Base-by-base conservation (phyloP, 305 asterid species). In the Petunia hybrid region DNA sequence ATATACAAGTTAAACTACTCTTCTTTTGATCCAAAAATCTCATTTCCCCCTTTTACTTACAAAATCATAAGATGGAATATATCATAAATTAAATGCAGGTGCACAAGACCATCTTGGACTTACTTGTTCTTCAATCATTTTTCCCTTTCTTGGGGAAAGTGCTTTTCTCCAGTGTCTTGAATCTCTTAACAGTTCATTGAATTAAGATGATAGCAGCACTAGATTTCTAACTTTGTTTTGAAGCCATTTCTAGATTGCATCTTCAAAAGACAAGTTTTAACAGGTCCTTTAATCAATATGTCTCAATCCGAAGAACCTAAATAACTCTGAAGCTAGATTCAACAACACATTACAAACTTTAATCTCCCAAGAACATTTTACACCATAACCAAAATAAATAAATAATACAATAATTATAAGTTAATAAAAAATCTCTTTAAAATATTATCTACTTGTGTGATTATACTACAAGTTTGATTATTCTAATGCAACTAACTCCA, bases 401-500 rank as follows among this genome's bases (percentile, higher is more conserved):
- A 16, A 51, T 43, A 8, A n/a, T 51, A 2, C 9, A 10, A 51
- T 10, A 2, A 51, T 51, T 43, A 71, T 3, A 53, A 6, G 36
- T 73, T 51, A 13, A 36, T 74, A 53, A 53, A 73, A 8, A 12
- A 71, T 40, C 16, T 10, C 62, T 14, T 48, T 39, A 35, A 51
- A 64, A 64, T 9, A 41, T 31, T 69, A 61, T 78, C 6, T 36
- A 43, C 59, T 10, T 48, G 45, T 71, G 35, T 48, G 35, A 48
- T 48, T 35, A 62, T 71, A 71, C 78, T 48, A 6, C 35, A 73
- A 73, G 2, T 14, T 64, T 10, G 45, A 42, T 4, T 78, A 65
- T 76, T 81, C 36, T 80, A 82, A 78, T 77, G 83, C 85, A 89
- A 84, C 90, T 89, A 84, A 82, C 90, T 86, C 82, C 80, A 78